These are phyloP conservation scores for Alternaria gaisen DNA, from an alignment of 2,329 filamentous ascomycete species.

Conservation along the genomic window DNA sequence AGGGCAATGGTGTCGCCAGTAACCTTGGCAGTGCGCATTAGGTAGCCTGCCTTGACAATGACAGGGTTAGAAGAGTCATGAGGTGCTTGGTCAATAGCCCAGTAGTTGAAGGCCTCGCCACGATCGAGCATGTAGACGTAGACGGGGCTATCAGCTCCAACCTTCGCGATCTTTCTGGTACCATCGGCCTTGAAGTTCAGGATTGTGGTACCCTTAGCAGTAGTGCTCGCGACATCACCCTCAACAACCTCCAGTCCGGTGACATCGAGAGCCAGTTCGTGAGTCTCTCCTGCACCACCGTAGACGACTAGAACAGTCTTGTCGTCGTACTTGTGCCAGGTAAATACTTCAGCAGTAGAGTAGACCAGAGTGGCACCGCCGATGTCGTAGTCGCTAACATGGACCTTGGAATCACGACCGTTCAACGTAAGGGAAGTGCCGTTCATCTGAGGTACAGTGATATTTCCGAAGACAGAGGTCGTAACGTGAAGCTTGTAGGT, in stretches of 20 bases:
- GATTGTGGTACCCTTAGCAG: slow-evolving; percentile 56
- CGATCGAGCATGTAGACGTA: slow-evolving; percentile 68
- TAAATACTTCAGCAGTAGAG: slow-evolving; percentile 73
- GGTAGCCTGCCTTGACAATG: slow-evolving; percentile 71
- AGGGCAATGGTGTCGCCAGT: slow-evolving; percentile 67
- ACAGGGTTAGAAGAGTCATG: slow-evolving; percentile 52
- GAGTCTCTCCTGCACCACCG: slow-evolving; percentile 67
- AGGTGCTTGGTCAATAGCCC: slow-evolving; percentile 63
- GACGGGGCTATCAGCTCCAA: slow-evolving; percentile 54
- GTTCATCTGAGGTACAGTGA: slow-evolving; percentile 68
- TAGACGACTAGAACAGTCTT: slow-evolving; percentile 71
- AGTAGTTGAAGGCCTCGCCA: slow-evolving; percentile 74
- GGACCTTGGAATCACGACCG: slow-evolving; percentile 72
- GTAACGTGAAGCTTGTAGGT: slow-evolving; percentile 70
- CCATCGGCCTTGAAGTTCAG: slow-evolving; percentile 66
- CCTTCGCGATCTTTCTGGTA: slow-evolving; percentile 61
- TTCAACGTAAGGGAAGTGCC: slow-evolving; percentile 64
- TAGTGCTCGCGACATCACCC: slow-evolving; percentile 52
- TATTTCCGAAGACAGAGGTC: slow-evolving; percentile 63
- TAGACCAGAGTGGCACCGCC: slow-evolving; percentile 69
- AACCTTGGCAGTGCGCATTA: slow-evolving; percentile 68
- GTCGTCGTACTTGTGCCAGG: slow-evolving; percentile 70
- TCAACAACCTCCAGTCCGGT: slow-evolving; percentile 51
- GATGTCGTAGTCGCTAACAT: slow-evolving; percentile 72
- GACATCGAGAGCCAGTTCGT: slow-evolving; percentile 66